phyloP scores from a whole-genome alignment of 495 filamentous ascomycete genomes.

The Neurospora sublineolata region DNA sequence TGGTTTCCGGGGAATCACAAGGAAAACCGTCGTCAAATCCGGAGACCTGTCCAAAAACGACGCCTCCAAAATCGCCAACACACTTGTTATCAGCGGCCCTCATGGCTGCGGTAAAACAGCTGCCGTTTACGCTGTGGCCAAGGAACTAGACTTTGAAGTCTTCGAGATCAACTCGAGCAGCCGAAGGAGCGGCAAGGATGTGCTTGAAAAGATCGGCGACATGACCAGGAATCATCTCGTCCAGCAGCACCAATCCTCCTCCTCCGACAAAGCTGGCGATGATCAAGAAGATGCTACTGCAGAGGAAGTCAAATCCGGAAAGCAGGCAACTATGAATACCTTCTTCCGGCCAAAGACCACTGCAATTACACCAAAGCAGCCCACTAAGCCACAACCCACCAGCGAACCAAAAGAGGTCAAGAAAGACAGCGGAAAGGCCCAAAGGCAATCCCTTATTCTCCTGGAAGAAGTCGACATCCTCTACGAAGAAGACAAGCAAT shows the following conservation, averaged over 20 bases:
- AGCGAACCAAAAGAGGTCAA: constrained; percentile 20
- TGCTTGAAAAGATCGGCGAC: constrained; percentile 84
- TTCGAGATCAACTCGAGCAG: constrained; percentile 87
- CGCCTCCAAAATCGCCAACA: constrained; percentile 36
- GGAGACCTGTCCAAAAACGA: constrained; percentile 40
- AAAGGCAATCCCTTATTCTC: constrained; percentile 90
- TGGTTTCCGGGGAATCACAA: constrained; percentile 24
- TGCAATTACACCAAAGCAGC: constrained; percentile 15
- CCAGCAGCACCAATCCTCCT: constrained; percentile 26
- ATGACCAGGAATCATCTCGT: constrained; percentile 96
- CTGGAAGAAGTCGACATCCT: constrained; percentile 90
- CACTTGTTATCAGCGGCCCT: constrained; percentile 79
- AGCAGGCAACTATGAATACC: constrained; percentile 64
- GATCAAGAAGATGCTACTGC: constrained; percentile 33
- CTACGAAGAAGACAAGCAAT: constrained; percentile 89
- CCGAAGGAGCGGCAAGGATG: constrained; percentile 77
- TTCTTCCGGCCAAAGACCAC: constrained; percentile 57
- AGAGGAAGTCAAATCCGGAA: constrained; percentile 50
- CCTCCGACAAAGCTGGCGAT: constrained; percentile 5
- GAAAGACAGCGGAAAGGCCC: constrained; percentile 39
- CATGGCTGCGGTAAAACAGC: constrained; percentile 90
- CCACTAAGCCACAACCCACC: constrained; percentile 3
- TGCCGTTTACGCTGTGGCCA: constrained; percentile 85
- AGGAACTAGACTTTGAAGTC: constrained; percentile 86
- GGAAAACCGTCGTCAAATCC: constrained; percentile 54